Conservation (phyloP, 305 asterid species). For the Salvia sclarea region DNA sequence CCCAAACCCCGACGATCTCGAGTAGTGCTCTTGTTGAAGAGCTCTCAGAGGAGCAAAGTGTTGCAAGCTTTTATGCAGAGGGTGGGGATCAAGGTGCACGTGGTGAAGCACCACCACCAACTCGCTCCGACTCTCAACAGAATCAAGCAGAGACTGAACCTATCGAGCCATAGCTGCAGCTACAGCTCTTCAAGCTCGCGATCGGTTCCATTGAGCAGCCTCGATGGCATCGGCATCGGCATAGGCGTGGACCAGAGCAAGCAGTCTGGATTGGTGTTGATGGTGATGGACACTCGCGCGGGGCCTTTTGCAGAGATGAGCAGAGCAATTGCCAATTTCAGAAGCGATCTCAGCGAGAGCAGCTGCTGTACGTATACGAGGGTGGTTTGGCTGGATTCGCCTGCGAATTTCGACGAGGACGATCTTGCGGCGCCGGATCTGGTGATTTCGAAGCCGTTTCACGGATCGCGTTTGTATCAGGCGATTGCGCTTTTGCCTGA, state of each 20-base stretch:
- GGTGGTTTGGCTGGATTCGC: conserved; percentile 51
- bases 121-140: conserved; percentile 39
- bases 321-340: conserved; percentile 47
- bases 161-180: conserved; percentile 19
- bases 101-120: conserved; percentile 40
- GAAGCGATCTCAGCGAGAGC: conserved; percentile 39
- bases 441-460: conserved; percentile 48
- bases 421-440: conserved; percentile 45
- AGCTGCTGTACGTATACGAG: conserved; percentile 31
- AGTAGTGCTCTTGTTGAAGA: conserved; percentile 44
- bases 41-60: conserved; percentile 36
- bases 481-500: conserved; percentile 47
- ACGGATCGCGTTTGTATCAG: conserved; percentile 51
- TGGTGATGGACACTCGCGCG: conserved; percentile 40
- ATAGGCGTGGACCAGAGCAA: not conserved
- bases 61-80: conserved; percentile 50
- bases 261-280: conserved; percentile 31
- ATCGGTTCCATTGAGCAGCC: conserved; percentile 47
- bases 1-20: conserved; percentile 36
- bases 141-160: conserved; percentile 33
- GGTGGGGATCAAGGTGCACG: conserved; percentile 53
- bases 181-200: conserved; percentile 37
- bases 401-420: conserved; percentile 30
- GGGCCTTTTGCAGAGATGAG: conserved; percentile 39
- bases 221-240: conserved; percentile 37